These are phyloP conservation scores for Nannizzia gypsea DNA, from an alignment of 2,329 filamentous ascomycete genomes.

Conservation along the genomic window DNA sequence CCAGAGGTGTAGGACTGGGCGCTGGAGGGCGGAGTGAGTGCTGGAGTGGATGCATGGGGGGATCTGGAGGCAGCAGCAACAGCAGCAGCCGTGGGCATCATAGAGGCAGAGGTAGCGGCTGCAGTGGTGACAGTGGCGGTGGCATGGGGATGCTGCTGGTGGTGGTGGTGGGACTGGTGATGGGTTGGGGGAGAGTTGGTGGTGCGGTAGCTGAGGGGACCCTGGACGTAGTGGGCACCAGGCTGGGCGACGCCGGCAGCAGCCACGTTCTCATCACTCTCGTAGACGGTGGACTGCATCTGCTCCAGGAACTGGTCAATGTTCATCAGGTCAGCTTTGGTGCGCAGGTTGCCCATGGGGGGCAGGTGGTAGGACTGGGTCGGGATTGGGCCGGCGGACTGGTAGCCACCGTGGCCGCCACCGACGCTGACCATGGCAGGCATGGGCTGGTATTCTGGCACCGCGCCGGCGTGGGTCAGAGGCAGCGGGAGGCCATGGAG, in stretches of 20 bases:
- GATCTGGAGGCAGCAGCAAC: conserved; percentile 28
- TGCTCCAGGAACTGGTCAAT: conserved; percentile 93
- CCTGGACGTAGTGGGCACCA: conserved; percentile 53
- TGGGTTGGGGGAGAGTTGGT: conserved; percentile 44
- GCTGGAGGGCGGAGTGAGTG: conserved; percentile 51
- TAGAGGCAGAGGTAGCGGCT: conserved; percentile 21
- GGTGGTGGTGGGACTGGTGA: conserved; percentile 22
- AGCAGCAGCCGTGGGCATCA: conserved; percentile 29
- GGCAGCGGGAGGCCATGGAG: conserved; percentile 58
- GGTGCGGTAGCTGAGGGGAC: conserved; percentile 41
- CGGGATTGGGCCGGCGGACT: conserved; percentile 47
- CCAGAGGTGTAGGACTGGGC: conserved; percentile 52
- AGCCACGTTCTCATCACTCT: conserved; percentile 73
- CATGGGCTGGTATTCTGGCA: conserved; percentile 43
- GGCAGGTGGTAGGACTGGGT: conserved; percentile 77
- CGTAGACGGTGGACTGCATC: conserved; percentile 92
- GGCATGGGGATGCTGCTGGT: conserved; percentile 20
- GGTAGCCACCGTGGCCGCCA: conserved; percentile 39
- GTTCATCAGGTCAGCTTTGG: conserved; percentile 85
- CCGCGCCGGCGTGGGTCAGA: conserved; percentile 43
- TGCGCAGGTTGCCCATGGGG: conserved; percentile 74
- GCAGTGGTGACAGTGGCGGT: conserved; percentile 28
- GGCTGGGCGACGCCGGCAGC: conserved; percentile 66
- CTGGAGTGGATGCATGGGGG: conserved; percentile 45
- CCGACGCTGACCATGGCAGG: conserved; percentile 46